Evolutionary conservation across 2,329 filamentous ascomycete species (phyloP), one percentile per base, ranked within the genome.

Genomic region (Fusarium musae): DNA sequence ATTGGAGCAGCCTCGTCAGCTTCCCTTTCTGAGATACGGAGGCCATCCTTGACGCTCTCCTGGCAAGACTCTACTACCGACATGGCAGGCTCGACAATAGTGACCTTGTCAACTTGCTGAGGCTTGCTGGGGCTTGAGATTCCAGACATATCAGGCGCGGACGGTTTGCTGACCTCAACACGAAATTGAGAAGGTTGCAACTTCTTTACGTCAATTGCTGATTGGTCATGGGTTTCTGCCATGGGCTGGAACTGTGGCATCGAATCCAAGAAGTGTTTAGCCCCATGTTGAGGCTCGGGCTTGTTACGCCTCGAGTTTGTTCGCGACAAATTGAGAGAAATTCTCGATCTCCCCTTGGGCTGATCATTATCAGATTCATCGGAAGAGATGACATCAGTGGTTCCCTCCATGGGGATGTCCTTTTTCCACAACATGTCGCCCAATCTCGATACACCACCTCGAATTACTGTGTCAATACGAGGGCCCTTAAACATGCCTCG

Each of bases 401-500:
- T 74, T 6, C 77, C 75, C 10, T 83, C 82, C 16, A 75, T 75
- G 6, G 75, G 69, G 9, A 72, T 79, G 15, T 90, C 88, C 67
- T 85, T 89, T 72, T 85, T 87, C 87, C 89, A 90, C 28, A 90
- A 73, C 59, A 90, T 82, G 57, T 90, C 88, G 36, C 87, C 85
- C 19, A 90, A 80, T 74, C 86, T 89, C 32, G 87, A 88, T 10
- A 90, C 87, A 30, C 88, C 83, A 11, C 85, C 88, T 32, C 88
- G 87, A 49, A 97, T 88, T 36, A 94, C 87, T 36, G 90, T 93
- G 69, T 94, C 93, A 70, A 96, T 90, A 62, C 93, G 87, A 56
- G 90, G 89, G 6, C 91, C 92, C 82, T 94, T 96, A 82, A 97
- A 92, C 53, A 97, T 91, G 11, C 92, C 90, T 46, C 91, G 89